These are phyloP conservation scores for Thermochaetoides thermophila DNA, from an alignment of 495 filamentous ascomycete genomes.

Conservation along the genomic window DNA sequence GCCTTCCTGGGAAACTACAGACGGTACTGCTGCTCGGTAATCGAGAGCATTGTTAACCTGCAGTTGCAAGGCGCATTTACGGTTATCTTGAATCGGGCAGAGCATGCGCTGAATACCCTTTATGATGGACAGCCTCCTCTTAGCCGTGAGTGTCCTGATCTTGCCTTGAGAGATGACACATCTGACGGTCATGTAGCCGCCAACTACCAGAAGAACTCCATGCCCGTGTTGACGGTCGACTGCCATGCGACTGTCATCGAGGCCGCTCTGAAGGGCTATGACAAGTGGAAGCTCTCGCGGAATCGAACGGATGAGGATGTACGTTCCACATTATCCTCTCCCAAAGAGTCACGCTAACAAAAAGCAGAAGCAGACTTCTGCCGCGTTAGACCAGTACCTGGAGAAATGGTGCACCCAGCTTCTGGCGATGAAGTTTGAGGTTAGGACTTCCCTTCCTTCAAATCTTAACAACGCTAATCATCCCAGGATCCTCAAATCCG, in stretches of 20 bases:
- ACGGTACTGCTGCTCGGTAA: constrained; percentile 70
- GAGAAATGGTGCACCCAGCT: constrained; percentile 70
- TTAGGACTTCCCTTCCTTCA: constrained; percentile 14
- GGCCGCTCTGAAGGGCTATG: constrained; percentile 79
- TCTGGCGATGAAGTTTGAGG: constrained; percentile 61
- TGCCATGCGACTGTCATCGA: constrained; percentile 83
- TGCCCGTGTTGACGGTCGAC: constrained; percentile 64
- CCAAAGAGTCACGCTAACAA: too few species aligned
- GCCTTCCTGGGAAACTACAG: constrained; percentile 96
- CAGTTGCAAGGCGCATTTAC: constrained; percentile 71
- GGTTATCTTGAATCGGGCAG: constrained; percentile 67
- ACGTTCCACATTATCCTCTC: too few species aligned
- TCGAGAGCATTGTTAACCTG: constrained; percentile 68
- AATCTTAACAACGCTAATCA: constrained; percentile 1
- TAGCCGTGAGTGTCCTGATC: constrained; percentile 42
- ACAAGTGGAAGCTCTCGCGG: constrained; percentile 52
- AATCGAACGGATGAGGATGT: constrained; percentile 41
- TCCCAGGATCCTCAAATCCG: constrained; percentile 68
- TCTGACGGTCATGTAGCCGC: constrained; percentile 41
- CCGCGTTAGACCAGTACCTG: constrained; percentile 47
- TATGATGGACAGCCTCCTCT: constrained; percentile 60
- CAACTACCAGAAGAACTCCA: constrained; percentile 67
- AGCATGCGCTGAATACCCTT: constrained; percentile 55
- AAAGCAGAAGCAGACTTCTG: constrained; percentile 51
- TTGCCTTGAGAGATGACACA: too few species aligned